Conservation (phyloP, 352 stramenopile species). For the Globisporangium viniferum region DNA sequence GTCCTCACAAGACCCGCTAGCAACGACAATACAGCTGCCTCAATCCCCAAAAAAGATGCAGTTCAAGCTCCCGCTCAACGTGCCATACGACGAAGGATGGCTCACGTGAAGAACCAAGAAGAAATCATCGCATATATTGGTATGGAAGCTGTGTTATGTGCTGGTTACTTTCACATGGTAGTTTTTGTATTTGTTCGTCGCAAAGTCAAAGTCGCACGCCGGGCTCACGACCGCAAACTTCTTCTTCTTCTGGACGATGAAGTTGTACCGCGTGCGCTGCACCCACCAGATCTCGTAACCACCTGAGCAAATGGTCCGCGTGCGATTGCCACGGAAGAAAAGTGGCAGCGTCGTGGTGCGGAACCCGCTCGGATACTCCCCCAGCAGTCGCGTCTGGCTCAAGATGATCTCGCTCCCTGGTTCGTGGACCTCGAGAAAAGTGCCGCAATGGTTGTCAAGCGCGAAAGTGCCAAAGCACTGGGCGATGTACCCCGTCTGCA, state of each 20-base stretch:
- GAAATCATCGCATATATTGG: neutral
- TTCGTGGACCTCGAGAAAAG: conserved; percentile 83
- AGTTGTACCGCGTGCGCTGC: conserved; percentile 73
- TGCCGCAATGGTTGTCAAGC: conserved; percentile 78
- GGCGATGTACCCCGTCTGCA: conserved; percentile 75
- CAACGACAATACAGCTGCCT: neutral
- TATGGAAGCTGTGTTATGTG: neutral
- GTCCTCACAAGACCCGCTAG: neutral
- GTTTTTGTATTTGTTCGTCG: conserved; percentile 77
- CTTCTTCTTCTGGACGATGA: conserved; percentile 84
- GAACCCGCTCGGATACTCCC: conserved; percentile 72
- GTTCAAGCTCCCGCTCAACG: conserved; percentile 9
- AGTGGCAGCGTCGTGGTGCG: conserved; percentile 72
- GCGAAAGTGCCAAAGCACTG: conserved; percentile 68
- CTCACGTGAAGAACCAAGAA: conserved; percentile 13
- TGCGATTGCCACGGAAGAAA: conserved; percentile 61
- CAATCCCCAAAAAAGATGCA: conserved; percentile 13
- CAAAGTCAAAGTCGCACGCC: conserved; percentile 76
- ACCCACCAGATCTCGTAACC: conserved; percentile 89
- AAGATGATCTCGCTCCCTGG: conserved; percentile 61
- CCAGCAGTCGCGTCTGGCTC: conserved; percentile 63
- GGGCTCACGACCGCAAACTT: conserved; percentile 56
- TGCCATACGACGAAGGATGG: conserved; percentile 38
- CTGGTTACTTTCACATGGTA: conserved; percentile 36
- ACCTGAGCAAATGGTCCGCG: conserved; percentile 61